Conservation (phyloP, 306 rosid species). For the Coriaria nepalensis region DNA sequence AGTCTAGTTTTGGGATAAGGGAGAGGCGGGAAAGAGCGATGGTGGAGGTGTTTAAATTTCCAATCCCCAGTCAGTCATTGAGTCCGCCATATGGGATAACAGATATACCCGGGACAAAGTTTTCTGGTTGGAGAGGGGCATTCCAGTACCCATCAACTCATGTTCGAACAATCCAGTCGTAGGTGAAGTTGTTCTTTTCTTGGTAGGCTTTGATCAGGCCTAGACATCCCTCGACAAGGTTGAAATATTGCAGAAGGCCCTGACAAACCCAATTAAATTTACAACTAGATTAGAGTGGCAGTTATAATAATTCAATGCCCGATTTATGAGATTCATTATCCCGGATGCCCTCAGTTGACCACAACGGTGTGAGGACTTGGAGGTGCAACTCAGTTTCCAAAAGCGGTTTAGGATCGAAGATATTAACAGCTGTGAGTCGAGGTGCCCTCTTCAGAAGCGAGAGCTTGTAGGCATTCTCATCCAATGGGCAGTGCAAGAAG, state of each 20-base stretch:
- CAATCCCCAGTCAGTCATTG: conserved; percentile 74
- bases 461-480: conserved; percentile 46
- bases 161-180: conserved; percentile 88
- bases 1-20: conserved; percentile 48
- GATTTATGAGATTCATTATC: conserved; percentile 10
- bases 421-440: conserved; percentile 38
- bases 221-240: conserved; percentile 74
- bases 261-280: conserved; percentile 8
- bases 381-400: conserved; percentile 43
- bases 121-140: conserved; percentile 42
- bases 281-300: too few species aligned
- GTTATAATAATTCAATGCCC: neutral
- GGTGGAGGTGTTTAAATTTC: conserved; percentile 51
- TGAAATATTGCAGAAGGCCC: conserved; percentile 81
- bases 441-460: conserved; percentile 52
- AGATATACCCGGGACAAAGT: conserved; percentile 37
- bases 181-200: conserved; percentile 32
- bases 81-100: conserved; percentile 71
- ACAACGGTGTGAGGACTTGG: conserved; percentile 51
- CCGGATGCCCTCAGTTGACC: conserved; percentile 90
- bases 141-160: conserved; percentile 88
- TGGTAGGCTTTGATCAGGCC: conserved; percentile 44
- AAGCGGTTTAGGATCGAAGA: conserved; percentile 46
- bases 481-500: conserved; percentile 57
- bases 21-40: conserved; percentile 65